Conservation (phyloP, 768 basidiomycete species). For the Glaciozyma martinii region DNA sequence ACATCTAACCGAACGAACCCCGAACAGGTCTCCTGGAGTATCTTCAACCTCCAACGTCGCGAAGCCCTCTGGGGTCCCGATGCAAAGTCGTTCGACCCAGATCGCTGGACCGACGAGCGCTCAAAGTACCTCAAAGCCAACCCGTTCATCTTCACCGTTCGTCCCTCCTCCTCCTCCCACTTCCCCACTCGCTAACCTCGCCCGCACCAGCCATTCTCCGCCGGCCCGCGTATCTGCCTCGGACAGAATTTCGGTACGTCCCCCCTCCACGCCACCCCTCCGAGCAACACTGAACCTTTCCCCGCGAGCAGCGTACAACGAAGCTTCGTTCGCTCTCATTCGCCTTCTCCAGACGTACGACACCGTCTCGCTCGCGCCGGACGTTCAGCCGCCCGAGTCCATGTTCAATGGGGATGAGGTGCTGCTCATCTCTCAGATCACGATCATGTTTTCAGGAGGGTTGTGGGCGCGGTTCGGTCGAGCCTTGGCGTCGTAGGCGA, state of each 20-base stretch:
- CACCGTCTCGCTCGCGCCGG: conserved; percentile 45
- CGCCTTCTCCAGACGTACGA: conserved; percentile 55
- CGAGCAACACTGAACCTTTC: background rate
- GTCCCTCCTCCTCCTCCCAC: conserved; percentile 26
- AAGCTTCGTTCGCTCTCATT: conserved; percentile 55
- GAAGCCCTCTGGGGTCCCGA: conserved; percentile 65
- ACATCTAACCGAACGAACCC: background rate
- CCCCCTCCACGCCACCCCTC: too few relatives aligned
- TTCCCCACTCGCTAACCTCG: background rate
- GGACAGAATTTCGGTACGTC: background rate
- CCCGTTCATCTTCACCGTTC: conserved; percentile 52
- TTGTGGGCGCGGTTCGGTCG: conserved; percentile 30
- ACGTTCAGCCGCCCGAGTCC: conserved; percentile 39
- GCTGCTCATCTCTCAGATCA: background rate
- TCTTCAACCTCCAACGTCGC: conserved; percentile 58
- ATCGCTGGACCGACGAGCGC: conserved; percentile 56
- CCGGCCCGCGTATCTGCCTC: background rate
- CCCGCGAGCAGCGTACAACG: conserved; percentile 52
- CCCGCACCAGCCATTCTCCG: background rate
- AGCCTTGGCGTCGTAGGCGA: too few relatives aligned
- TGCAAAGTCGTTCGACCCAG: conserved; percentile 59
- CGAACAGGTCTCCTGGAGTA: conserved; percentile 46
- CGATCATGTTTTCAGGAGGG: conserved; percentile 17
- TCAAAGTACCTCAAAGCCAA: conserved; percentile 50
- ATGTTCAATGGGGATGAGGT: background rate